phyloP scores from a whole-genome alignment of 2,329 filamentous ascomycete species.

The Talaromyces sp. region DNA sequence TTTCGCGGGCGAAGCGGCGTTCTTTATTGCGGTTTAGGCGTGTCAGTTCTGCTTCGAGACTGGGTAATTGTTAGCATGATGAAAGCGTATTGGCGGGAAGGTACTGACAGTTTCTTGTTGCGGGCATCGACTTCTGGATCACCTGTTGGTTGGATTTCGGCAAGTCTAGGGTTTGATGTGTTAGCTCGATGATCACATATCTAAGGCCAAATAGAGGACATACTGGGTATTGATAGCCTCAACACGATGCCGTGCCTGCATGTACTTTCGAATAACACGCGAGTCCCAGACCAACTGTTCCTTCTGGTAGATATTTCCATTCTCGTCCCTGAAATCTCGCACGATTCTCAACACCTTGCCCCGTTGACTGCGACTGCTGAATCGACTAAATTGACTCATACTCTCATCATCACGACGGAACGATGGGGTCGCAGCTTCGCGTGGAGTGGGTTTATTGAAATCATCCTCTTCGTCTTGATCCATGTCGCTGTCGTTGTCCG shows the following conservation, averaged over 20 bases:
- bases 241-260: slow-evolving; percentile 69
- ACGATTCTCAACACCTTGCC: slow-evolving; percentile 71
- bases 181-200: slow-evolving; percentile 14
- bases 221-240: slow-evolving; percentile 72
- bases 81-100: background rate
- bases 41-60: slow-evolving; percentile 70
- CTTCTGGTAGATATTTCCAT: slow-evolving; percentile 61
- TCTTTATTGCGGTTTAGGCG: slow-evolving; percentile 90
- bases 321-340: slow-evolving; percentile 61
- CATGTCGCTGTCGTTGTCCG: slow-evolving; percentile 68
- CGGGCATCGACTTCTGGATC: slow-evolving; percentile 64
- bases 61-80: slow-evolving; percentile 30
- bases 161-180: slow-evolving; percentile 45
- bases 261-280: slow-evolving; percentile 84
- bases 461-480: slow-evolving; percentile 49
- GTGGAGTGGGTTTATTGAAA: slow-evolving; percentile 56
- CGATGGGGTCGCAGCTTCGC: slow-evolving; percentile 60
- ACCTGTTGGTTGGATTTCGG: slow-evolving; percentile 61
- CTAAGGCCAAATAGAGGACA: slow-evolving; percentile 32
- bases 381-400: slow-evolving; percentile 70
- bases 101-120: slow-evolving; percentile 54
- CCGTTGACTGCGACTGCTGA: slow-evolving; percentile 65
- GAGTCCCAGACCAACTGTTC: slow-evolving; percentile 69
- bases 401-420: slow-evolving; percentile 68
- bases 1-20: slow-evolving; percentile 82